Conservation (phyloP, 768 basidiomycete species). For the Suillus occidentalis region DNA sequence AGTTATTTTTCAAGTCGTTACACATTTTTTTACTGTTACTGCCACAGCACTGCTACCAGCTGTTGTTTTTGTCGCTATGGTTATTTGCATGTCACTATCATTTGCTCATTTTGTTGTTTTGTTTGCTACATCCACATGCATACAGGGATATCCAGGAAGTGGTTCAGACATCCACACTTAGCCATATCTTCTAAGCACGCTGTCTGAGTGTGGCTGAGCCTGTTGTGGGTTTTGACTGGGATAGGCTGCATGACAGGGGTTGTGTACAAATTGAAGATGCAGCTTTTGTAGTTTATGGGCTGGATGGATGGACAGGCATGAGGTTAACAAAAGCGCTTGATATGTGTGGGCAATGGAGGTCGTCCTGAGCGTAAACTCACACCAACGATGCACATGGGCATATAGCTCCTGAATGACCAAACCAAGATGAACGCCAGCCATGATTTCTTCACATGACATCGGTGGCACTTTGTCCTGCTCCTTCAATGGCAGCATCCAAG, state of each 20-base stretch:
- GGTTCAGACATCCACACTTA: neutral
- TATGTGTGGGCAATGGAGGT: constrained; percentile 1
- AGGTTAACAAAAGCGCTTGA: neutral
- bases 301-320: neutral
- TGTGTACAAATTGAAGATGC: neutral
- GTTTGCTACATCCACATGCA: neutral
- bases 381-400: neutral
- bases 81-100: neutral
- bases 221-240: neutral
- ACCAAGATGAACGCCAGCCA: neutral
- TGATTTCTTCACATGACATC: neutral
- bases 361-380: neutral
- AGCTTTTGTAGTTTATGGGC: neutral
- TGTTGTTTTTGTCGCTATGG: too few relatives aligned
- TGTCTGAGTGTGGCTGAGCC: neutral
- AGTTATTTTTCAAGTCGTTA: too few relatives aligned
- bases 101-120: neutral
- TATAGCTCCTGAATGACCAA: neutral
- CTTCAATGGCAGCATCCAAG: neutral
- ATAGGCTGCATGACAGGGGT: neutral
- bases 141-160: neutral
- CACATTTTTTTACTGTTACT: too few relatives aligned
- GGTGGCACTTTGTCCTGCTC: too few relatives aligned
- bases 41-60: too few relatives aligned
- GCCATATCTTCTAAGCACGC: neutral